A percentile compares a stretch with the other conserved stretches of the same genome.
These are phyloP conservation scores for Quercus gilva DNA, from an alignment of 306 rosid species.

Conservation along the genomic window DNA sequence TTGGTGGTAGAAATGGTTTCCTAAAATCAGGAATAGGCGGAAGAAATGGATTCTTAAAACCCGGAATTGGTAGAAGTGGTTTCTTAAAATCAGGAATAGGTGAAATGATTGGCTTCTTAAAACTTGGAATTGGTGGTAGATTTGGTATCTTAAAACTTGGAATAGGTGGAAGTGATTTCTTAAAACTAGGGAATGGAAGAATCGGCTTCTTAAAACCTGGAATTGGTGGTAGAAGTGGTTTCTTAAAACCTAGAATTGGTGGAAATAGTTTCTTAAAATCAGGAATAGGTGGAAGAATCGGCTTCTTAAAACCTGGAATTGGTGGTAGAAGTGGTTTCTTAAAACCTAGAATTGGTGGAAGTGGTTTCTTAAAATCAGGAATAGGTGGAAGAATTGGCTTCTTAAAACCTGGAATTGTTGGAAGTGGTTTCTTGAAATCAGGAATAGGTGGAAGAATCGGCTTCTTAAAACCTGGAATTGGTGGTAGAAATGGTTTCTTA, in stretches of 20 bases:
- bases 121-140: too few relatives aligned
- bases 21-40: slow-evolving; percentile 3
- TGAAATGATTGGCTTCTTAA: too few relatives aligned
- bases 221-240: too few relatives aligned
- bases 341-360: slow-evolving; percentile 4
- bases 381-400: not conserved
- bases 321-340: slow-evolving; percentile 19
- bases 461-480: slow-evolving; percentile 6
- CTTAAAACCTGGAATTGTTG: not conserved
- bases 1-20: not conserved
- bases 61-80: not conserved
- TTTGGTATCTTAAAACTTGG: too few relatives aligned
- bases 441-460: slow-evolving; percentile 16
- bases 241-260: too few relatives aligned
- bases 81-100: too few relatives aligned
- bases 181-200: too few relatives aligned
- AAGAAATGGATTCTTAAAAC: not conserved
- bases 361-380: not conserved
- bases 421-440: not conserved
- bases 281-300: slow-evolving; percentile 4
- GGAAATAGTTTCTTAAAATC: too few relatives aligned
- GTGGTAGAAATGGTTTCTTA: not conserved
- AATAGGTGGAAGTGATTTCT: too few relatives aligned
- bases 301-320: slow-evolving; percentile 15
- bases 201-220: too few relatives aligned